Evolutionary conservation across 2,329 filamentous ascomycete species (phyloP), one percentile per base, ranked within the genome.

Genomic region (Penicillium decumbens): DNA sequence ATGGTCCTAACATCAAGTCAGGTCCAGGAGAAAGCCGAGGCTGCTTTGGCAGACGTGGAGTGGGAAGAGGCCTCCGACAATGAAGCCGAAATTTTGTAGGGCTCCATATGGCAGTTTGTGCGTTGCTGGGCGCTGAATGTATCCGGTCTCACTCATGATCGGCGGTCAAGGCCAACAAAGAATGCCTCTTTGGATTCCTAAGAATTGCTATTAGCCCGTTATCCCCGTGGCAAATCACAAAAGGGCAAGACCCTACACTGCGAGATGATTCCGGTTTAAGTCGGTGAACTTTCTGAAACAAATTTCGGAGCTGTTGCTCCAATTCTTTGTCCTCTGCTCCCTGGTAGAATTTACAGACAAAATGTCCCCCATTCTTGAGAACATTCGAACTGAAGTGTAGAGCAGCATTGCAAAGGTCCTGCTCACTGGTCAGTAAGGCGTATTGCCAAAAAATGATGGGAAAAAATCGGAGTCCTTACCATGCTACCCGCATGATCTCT

Each of bases 271-370:
- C 87, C 1, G 95, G 93, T 70, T 98, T 98, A 68, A 95, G 87
- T 51, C 91, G 80, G 62, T 87, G 78, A 1, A 98, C 93, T 59
- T 82, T 88, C 15, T 76, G 73, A 66, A 98, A 98, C 61, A 95
- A 74, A 42, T 78, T 81, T 66, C 81, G 88, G 35, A 98, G 75
- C 59, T 82, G 81, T 53, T 72, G 77, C 73, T 96, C 89, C 9
- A 98, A 72, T 1, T 75, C 76, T 71, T 88, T 91, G 64, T 97
- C 92, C 69, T 96, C 91, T 4, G 78, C 69, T 3, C 93, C 93
- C 68, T 95, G 89, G 69, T 97, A 98, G 71, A 95, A 98, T 71
- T 98, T 98, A 80, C 92, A 96, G 39, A 98, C 80, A 61, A 98
- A 95, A 67, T 95, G 87, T 1, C 95, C 93, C 18, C 89, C 89